Evolutionary conservation across 2,329 filamentous ascomycete species (phyloP), one percentile per base, ranked within the genome.

Genomic region (Colletotrichum sp.): DNA sequence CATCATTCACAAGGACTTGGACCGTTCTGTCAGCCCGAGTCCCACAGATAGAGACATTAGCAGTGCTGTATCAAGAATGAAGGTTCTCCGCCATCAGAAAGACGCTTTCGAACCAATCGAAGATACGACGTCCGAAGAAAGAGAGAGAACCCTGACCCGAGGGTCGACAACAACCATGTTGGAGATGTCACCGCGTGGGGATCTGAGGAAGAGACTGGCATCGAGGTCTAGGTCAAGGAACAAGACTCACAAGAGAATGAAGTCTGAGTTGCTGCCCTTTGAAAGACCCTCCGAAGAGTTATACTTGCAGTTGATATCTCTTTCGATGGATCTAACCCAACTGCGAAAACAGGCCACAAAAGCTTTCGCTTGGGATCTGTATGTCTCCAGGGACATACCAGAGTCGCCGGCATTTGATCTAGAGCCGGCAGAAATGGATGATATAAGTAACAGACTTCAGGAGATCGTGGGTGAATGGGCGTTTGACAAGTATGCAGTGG

Each of bases 201-300:
- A 74, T 25, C 19, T 69, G 59, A 69, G 44, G 25, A 72, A 52
- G 22, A 69, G 59, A 15, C 27, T 76, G 22, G 59, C 49, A 32
- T 69, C 70, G 22, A 69, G 59, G 36, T 74, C 70, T 16, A 72
- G 32, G 5, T 69, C 63, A 8, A 61, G 49, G 15, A 62, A 13
- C 30, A 76, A 69, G 57, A 44, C 59, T n/a, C 74, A 76, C 49
- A 69, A 65, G 15, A 44, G 73, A 8, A 76, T 68, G 63, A 72
- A 32, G 36, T 76, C 73, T 12, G 69, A 69, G n/a, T 52, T 52
- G 49, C 22, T 74, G 11, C 70, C 74, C 29, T 61, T 76, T 13
- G 71, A 74, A 64, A 65, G 25, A 29, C 27, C 36, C 8, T 44
- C 19, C 29, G n/a, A 25, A 3, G n/a, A 52, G 6, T 9, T 30